Evolutionary conservation across 169 alveolate genomes (phyloP).

Genomic region (Theileria luwenshuni): DNA sequence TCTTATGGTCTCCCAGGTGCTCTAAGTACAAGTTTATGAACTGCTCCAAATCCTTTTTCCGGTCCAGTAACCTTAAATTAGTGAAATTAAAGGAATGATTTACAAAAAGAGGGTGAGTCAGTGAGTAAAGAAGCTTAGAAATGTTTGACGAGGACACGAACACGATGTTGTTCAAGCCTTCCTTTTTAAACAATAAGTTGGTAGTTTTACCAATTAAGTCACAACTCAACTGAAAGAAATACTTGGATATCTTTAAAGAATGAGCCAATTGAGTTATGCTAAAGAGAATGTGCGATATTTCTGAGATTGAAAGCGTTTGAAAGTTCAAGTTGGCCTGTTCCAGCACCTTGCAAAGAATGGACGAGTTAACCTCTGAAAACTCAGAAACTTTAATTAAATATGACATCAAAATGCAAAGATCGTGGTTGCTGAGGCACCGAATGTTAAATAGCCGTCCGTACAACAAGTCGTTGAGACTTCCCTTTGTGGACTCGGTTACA

Average conservation of each 20-base stretch:
- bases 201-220: not conserved
- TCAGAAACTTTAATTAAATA: constrained; percentile 23
- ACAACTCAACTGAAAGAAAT: not conserved
- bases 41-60: not conserved
- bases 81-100: not conserved
- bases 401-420: constrained; percentile 31
- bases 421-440: constrained; percentile 23
- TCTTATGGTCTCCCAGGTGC: not conserved
- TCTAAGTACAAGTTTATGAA: not conserved
- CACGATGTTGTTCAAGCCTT: not conserved
- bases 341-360: constrained; percentile 28
- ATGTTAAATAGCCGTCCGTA: constrained; percentile 42
- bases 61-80: not conserved
- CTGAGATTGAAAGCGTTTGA: constrained; percentile 37
- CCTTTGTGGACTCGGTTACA: not conserved
- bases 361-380: constrained; percentile 9
- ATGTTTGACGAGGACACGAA: not conserved
- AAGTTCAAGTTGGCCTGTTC: constrained; percentile 23
- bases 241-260: not conserved
- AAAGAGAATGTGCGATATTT: constrained; percentile 32
- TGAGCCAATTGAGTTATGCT: constrained; percentile 8
- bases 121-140: constrained; percentile 8
- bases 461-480: constrained; percentile 19
- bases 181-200: not conserved
- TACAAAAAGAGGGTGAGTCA: not conserved